Conservation (phyloP, 2,329 filamentous ascomycete genomes). For the Pestalotiopsis sp. region DNA sequence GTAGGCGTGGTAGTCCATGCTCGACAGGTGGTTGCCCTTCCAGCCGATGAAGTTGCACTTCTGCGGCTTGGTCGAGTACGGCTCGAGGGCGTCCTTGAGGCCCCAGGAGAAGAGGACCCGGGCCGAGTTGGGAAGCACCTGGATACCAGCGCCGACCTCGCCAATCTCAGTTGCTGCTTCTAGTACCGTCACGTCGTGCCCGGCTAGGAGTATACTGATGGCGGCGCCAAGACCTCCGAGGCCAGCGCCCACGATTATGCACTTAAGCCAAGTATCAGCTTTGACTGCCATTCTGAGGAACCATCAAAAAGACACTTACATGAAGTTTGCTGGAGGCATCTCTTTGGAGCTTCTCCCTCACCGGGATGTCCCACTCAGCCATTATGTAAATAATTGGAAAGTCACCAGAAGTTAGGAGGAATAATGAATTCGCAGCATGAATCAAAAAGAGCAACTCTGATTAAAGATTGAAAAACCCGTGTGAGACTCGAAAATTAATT, state of each 20-base stretch:
- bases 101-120: constrained; percentile 53
- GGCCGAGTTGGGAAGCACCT: constrained; percentile 50
- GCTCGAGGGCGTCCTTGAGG: constrained; percentile 41
- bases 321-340: constrained; percentile 22
- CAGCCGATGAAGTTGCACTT: constrained; percentile 54
- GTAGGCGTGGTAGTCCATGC: constrained; percentile 50
- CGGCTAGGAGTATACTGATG: constrained; percentile 47
- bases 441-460: neutral
- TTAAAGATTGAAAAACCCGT: neutral
- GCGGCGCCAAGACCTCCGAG: constrained; percentile 55
- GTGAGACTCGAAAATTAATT: neutral
- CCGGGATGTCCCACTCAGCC: constrained; percentile 4
- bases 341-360: constrained; percentile 20
- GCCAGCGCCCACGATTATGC: constrained; percentile 59
- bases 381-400: neutral
- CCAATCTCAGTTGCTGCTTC: constrained; percentile 49
- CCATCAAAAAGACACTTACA: constrained; percentile 20
- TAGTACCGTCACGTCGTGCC: constrained; percentile 50
- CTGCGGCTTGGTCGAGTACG: constrained; percentile 42
- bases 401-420: neutral
- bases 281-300: neutral
- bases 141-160: constrained; percentile 54
- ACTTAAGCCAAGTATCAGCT: constrained; percentile 27
- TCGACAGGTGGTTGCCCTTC: constrained; percentile 52
- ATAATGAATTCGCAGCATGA: no score